Evolutionary conservation across 805 yeast species (phyloP).

Genomic region (Barnettozyma californica): DNA sequence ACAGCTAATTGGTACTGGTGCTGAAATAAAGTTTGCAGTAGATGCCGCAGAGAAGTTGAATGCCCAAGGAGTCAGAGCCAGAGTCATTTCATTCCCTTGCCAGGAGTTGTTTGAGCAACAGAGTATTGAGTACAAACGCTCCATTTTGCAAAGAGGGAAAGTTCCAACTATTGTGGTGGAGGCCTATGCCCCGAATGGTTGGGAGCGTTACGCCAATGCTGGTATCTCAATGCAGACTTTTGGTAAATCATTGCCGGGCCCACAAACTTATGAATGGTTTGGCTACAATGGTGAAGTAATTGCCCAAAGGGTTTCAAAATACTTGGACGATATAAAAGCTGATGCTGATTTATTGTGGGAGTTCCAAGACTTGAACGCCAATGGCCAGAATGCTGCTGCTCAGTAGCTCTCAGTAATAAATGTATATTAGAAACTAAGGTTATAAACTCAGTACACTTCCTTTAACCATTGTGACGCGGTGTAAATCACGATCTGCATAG

Average conservation of each 20-base stretch:
- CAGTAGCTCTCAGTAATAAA: no score
- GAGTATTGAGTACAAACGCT: slow-evolving; percentile 23
- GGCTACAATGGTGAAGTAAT: slow-evolving; percentile 26
- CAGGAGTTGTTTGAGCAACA: slow-evolving; percentile 29
- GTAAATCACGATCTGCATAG: no score
- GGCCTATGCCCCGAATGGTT: slow-evolving; percentile 31
- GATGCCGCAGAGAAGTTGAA: slow-evolving; percentile 25
- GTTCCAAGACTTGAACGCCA: slow-evolving; percentile 28
- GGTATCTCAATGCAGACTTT: slow-evolving; percentile 29
- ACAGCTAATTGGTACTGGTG: slow-evolving; percentile 27
- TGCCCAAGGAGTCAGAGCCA: slow-evolving; percentile 22
- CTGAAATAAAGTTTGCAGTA: slow-evolving; percentile 27
- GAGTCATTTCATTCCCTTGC: slow-evolving; percentile 25
- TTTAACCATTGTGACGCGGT: no score
- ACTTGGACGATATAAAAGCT: slow-evolving; percentile 13
- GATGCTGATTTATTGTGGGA: slow-evolving; percentile 22
- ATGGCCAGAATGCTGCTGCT: slow-evolving; percentile 1
- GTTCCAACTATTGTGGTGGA: slow-evolving; percentile 29
- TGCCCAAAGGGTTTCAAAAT: slow-evolving; percentile 26
- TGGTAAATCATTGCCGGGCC: slow-evolving; percentile 34
- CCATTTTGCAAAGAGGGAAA: slow-evolving; percentile 23
- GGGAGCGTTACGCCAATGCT: slow-evolving; percentile 34
- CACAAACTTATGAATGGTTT: slow-evolving; percentile 28
- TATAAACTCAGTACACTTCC: no score
- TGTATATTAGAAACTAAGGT: no score